Evolutionary conservation across 768 basidiomycete species (phyloP).

Genomic region (Psilocybe subaeruginosa): DNA sequence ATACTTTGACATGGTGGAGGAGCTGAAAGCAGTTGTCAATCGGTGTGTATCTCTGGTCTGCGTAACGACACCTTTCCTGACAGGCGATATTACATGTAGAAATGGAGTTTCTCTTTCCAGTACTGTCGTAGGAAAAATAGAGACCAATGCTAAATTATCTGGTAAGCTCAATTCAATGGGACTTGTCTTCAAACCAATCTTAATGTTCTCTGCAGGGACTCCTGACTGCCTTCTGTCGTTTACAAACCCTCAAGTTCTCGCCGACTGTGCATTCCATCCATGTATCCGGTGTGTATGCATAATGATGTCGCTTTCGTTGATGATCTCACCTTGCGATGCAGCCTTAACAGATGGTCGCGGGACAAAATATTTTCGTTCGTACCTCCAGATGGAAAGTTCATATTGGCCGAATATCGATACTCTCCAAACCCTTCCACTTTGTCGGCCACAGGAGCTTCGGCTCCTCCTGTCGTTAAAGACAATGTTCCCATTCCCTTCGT

Average conservation of each 20-base stretch:
- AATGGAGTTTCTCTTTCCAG: constrained; percentile 69
- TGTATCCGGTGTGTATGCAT: constrained; percentile 74
- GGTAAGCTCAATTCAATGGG: constrained; percentile 42
- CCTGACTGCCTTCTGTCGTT: constrained; percentile 87
- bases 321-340: constrained; percentile 28
- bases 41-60: constrained; percentile 47
- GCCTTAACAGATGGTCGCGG: constrained; percentile 78
- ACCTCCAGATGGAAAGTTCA: constrained; percentile 91
- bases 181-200: neutral
- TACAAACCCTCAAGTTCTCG: constrained; percentile 70
- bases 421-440: constrained; percentile 40
- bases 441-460: constrained; percentile 20
- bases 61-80: neutral
- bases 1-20: constrained; percentile 89
- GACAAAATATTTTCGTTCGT: constrained; percentile 86
- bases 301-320: constrained; percentile 2
- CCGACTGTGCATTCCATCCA: constrained; percentile 88
- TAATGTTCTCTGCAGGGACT: constrained; percentile 54
- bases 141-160: constrained; percentile 75
- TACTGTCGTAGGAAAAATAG: constrained; percentile 77
- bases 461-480: constrained; percentile 34
- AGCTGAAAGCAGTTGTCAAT: constrained; percentile 77
- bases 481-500: constrained; percentile 54
- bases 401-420: constrained; percentile 82
- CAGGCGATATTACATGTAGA: constrained; percentile 37